phyloP scores from a whole-genome alignment of 345 rosid species.

The Citropsis articulata region DNA sequence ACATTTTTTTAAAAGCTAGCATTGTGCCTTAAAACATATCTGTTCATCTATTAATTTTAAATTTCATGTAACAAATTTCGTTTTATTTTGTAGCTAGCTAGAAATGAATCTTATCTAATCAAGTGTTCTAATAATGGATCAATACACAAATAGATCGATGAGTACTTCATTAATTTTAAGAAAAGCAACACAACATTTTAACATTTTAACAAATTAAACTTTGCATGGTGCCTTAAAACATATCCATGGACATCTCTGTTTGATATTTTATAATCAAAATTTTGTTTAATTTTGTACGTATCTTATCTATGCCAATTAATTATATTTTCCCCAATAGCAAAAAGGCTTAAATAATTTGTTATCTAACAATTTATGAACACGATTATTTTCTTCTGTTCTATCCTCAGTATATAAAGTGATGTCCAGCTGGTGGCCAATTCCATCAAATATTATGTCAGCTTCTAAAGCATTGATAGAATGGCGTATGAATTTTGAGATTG shows the following conservation, averaged over 20 bases:
- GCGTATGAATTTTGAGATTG: not conserved
- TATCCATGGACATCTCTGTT: not conserved
- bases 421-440: slow-evolving; percentile 16
- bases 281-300: not conserved
- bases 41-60: not conserved
- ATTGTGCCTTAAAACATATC: not conserved
- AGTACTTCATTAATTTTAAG: not conserved
- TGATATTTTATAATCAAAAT: not conserved
- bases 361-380: not conserved
- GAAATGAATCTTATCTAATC: not conserved
- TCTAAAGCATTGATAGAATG: not conserved
- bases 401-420: not conserved
- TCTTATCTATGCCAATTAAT: not conserved
- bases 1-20: not conserved
- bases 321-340: not conserved
- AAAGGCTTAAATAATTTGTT: not conserved
- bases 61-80: not conserved
- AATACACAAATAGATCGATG: not conserved
- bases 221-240: not conserved
- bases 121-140: not conserved
- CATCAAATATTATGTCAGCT: not conserved
- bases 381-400: not conserved
- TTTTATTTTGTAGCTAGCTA: not conserved
- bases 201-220: not conserved
- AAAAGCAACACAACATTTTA: not conserved